Evolutionary conservation across 177 flowering plant genomes (phyloP).

Genomic region (Tripterygium wilfordii): DNA sequence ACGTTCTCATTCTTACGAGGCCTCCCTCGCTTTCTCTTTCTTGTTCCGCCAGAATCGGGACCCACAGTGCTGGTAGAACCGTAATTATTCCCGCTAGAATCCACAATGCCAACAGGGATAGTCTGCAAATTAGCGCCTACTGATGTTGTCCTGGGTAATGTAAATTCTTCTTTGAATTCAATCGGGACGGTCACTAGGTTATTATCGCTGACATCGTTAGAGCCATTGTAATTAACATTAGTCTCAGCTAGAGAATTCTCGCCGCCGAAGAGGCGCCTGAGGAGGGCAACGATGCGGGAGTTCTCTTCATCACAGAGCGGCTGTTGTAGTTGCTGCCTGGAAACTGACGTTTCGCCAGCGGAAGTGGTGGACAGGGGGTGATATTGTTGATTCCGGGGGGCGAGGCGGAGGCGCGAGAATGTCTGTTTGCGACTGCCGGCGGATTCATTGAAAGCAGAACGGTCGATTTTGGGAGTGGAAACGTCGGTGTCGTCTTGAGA

Average conservation of each 20-base stretch:
- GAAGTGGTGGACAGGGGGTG: conserved; percentile 16
- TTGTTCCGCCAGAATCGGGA: neutral
- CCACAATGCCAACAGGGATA: conserved; percentile 11
- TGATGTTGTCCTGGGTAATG: neutral
- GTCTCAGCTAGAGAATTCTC: conserved; percentile 1
- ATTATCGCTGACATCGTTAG: neutral
- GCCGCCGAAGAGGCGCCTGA: conserved; percentile 40
- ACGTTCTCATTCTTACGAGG: conserved; percentile 13
- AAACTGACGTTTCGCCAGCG: conserved; percentile 5
- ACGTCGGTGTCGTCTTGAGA: conserved; percentile 30
- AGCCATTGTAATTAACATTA: neutral
- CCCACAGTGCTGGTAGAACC: no score
- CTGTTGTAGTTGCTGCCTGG: conserved; percentile 7
- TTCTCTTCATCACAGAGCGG: conserved; percentile 39
- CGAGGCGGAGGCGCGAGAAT: conserved; percentile 79
- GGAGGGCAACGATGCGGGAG: conserved; percentile 29
- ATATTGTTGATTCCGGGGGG: conserved; percentile 54
- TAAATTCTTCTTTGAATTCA: conserved; percentile 14
- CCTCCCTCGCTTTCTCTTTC: conserved; percentile 26
- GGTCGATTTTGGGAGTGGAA: conserved; percentile 73
- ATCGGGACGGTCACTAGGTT: conserved; percentile 20
- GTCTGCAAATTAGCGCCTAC: conserved; percentile 5
- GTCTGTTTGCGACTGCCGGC: conserved; percentile 93
- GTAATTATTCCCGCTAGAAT: neutral
- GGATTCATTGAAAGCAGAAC: conserved; percentile 84